Base-by-base conservation (phyloP, 495 filamentous ascomycete genomes). In the Penicillium roqueforti region DNA sequence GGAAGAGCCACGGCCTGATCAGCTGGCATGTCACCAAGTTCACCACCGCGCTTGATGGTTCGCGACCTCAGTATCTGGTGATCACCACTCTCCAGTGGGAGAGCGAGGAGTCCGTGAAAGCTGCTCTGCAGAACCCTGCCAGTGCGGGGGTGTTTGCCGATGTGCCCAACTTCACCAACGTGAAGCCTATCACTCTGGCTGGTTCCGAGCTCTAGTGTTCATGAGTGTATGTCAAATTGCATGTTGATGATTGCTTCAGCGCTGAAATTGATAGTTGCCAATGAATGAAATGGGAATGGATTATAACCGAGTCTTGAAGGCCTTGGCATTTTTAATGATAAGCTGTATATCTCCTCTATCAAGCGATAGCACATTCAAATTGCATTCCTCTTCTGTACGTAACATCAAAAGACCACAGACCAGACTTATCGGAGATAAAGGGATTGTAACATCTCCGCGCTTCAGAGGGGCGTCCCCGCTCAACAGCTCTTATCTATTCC, bases 81-180 rank as follows among this genome's bases (percentile, higher is more conserved):
- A 50, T 57, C n/a, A 58, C 58, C 29, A 54, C 47, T 13, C 54
- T 67, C 5, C 48, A 52, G 19, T 67, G 51, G 47, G 61, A 67
- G 53, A 64, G 52, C 20, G 53, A 64, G 38, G 63, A 67, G n/a
- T 23, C 36, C 10, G 11, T 48, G 46, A 52, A 59, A 48, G 18
- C 41, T 3, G 61, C 55, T 29, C 41, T 58, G 18, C 14, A 56
- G 31, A 43, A 49, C 36, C 47, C 56, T 11, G 37, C 41, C 19
- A 39, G 34, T 20, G 32, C 56, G 20, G 29, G 22, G n/a, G 32
- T 67, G 43, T 67, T 67, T 23, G 56, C 6, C n/a, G 63, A 67
- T 51, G 60, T 67, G 28, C 43, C 61, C 44, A 67, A 67, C 56
- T 67, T 67, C 56, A 67, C 61, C 58, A 67, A 67, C 47, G 44